These are phyloP conservation scores for Pyrus pyrifolia DNA, from an alignment of 306 rosid species.

Conservation along the genomic window DNA sequence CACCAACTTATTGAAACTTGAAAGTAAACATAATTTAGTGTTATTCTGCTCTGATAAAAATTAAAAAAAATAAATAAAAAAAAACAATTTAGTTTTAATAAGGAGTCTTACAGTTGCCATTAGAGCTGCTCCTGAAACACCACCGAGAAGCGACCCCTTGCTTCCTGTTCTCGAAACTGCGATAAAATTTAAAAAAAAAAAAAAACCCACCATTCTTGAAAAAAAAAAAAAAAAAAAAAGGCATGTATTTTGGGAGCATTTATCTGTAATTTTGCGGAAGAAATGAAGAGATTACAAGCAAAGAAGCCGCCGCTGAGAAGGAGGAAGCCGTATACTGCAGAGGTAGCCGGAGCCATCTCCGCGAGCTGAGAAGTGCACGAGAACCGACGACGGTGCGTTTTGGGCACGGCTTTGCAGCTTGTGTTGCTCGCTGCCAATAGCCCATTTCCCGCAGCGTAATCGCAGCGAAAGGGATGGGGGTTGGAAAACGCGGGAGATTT, in stretches of 20 bases:
- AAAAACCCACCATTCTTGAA: neutral
- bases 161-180: conserved; percentile 24
- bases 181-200: too few species aligned
- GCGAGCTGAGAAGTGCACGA: conserved; percentile 2
- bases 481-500: neutral
- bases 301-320: conserved; percentile 22
- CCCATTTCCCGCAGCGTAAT: neutral
- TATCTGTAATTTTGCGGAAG: neutral
- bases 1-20: neutral
- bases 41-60: neutral
- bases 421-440: neutral
- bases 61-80: neutral
- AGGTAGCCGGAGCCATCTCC: conserved; percentile 5
- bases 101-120: conserved; percentile 17
- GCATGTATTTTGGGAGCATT: neutral
- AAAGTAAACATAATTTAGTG: neutral
- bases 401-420: neutral
- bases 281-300: conserved; percentile 4
- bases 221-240: neutral
- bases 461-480: neutral
- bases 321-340: conserved; percentile 17
- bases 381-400: neutral
- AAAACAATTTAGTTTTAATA: neutral
- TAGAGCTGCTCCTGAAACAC: conserved; percentile 16
- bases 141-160: conserved; percentile 26